A percentile compares a stretch with the other conserved stretches of the same genome.
Evolutionary conservation across 371 early-diverging fungal species (phyloP).

Genomic region (Chytridium lagenaria): DNA sequence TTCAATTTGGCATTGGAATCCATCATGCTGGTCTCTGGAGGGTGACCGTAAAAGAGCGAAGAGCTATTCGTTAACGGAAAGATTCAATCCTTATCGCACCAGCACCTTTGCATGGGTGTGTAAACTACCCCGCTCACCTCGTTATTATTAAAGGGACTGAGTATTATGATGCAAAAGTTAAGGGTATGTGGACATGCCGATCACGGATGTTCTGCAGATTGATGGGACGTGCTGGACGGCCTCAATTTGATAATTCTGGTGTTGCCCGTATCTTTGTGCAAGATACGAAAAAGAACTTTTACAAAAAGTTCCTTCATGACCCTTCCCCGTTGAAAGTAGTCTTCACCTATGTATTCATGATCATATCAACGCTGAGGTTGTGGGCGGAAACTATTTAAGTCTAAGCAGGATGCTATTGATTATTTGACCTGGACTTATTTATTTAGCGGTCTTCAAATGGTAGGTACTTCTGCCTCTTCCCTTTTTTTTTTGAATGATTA

Average conservation of each 20-base stretch:
- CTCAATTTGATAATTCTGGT: slow-evolving; percentile 93
- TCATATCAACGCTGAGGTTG: slow-evolving; percentile 93
- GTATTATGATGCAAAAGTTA: slow-evolving; percentile 88
- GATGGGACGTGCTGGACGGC: slow-evolving; percentile 99
- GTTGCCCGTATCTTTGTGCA: slow-evolving; percentile 88
- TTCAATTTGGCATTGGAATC: slow-evolving; percentile 96
- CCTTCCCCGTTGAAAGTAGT: slow-evolving; percentile 61
- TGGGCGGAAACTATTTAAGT: slow-evolving; percentile 79
- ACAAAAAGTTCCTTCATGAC: slow-evolving; percentile 94
- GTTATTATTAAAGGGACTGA: slow-evolving; percentile 99
- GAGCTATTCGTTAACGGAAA: slow-evolving; percentile 89
- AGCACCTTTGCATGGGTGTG: slow-evolving; percentile 98
- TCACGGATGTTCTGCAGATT: slow-evolving; percentile 97
- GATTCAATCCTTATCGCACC: slow-evolving; percentile 98
- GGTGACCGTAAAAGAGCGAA: slow-evolving; percentile 88
- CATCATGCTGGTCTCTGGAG: slow-evolving; percentile 98
- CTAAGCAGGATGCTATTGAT: slow-evolving; percentile 91
- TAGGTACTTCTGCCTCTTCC: slow-evolving; percentile 46
- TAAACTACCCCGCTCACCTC: slow-evolving; percentile 97
- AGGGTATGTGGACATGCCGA: slow-evolving; percentile 91
- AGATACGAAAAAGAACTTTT: slow-evolving; percentile 93
- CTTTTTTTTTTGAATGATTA: slow-evolving; percentile 56
- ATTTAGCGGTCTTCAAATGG: slow-evolving; percentile 81
- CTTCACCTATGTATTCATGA: slow-evolving; percentile 68
- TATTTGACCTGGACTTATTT: slow-evolving; percentile 96